Evolutionary conservation across 1,139 yeast genomes (phyloP).

Genomic region (Geotrichum fermentans): DNA sequence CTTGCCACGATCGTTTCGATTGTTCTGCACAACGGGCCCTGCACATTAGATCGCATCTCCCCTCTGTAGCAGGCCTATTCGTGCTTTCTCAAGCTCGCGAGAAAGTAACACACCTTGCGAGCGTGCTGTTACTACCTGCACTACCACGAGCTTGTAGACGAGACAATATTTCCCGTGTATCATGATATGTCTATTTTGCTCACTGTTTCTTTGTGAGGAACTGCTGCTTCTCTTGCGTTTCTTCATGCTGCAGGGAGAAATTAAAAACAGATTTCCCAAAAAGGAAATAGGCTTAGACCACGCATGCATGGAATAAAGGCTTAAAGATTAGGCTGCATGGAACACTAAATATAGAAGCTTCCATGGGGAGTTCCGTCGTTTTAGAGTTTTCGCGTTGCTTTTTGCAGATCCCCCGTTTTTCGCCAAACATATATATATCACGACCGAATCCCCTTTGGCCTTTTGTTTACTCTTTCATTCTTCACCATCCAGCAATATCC

Average conservation of each 20-base stretch:
- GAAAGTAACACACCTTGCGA: no score
- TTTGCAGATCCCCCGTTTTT: not conserved
- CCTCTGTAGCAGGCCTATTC: no score
- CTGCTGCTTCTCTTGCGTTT: no score
- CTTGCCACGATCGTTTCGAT: no score
- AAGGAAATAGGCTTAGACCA: not conserved
- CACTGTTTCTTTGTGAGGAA: no score
- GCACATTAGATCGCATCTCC: no score
- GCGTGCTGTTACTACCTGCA: no score
- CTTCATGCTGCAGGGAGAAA: not conserved
- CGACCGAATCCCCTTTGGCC: not conserved
- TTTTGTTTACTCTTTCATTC: not conserved
- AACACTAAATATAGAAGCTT: constrained; percentile 3
- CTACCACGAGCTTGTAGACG: not conserved
- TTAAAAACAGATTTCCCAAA: not conserved
- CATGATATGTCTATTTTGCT: no score
- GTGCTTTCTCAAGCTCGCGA: no score
- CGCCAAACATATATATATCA: not conserved
- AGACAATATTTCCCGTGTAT: not conserved
- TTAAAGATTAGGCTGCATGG: not conserved
- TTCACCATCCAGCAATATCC: not conserved
- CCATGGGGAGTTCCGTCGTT: not conserved
- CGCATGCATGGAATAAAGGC: not conserved
- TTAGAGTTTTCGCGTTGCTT: not conserved
- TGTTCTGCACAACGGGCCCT: no score